Conservation (phyloP, 306 rosid genomes). For the Quercus glauca region DNA sequence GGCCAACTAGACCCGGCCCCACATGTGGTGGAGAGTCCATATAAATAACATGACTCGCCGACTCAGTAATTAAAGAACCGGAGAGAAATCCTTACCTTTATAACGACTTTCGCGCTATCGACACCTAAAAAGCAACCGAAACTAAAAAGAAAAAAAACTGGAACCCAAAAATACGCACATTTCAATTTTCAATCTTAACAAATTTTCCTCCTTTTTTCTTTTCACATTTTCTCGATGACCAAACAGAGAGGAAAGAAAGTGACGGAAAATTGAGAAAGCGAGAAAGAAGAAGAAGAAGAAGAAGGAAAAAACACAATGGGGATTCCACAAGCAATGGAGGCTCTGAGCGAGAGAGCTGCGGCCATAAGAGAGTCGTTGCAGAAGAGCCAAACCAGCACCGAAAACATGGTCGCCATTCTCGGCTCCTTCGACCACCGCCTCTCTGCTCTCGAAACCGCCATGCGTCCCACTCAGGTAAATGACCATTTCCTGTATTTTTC, state of each 20-base stretch:
- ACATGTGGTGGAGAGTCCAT: background rate
- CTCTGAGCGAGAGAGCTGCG: slow-evolving; percentile 58
- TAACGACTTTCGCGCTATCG: slow-evolving; percentile 10
- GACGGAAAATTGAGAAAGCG: slow-evolving; percentile 11
- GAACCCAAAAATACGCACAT: background rate
- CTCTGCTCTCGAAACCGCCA: slow-evolving; percentile 90
- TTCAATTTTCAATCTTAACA: slow-evolving; percentile 8
- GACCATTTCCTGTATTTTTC: background rate
- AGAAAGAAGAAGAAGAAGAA: too few species aligned
- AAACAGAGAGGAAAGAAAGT: slow-evolving; percentile 18
- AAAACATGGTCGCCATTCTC: slow-evolving; percentile 83
- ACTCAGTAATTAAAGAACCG: background rate
- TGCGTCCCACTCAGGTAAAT: slow-evolving; percentile 94
- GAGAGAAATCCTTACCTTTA: background rate
- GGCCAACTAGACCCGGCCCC: background rate
- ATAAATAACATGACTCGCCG: background rate
- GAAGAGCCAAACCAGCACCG: slow-evolving; percentile 75
- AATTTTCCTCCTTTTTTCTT: background rate
- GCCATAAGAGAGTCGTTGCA: slow-evolving; percentile 63
- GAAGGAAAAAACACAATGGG: slow-evolving; percentile 31
- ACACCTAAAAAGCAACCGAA: slow-evolving; percentile 16
- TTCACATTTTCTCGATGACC: slow-evolving; percentile 22
- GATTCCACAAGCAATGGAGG: slow-evolving; percentile 57
- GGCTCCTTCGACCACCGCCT: slow-evolving; percentile 97
- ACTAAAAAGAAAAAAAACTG: background rate